Conservation (phyloP, 768 basidiomycete species). For the Kockovaella imperatae region DNA sequence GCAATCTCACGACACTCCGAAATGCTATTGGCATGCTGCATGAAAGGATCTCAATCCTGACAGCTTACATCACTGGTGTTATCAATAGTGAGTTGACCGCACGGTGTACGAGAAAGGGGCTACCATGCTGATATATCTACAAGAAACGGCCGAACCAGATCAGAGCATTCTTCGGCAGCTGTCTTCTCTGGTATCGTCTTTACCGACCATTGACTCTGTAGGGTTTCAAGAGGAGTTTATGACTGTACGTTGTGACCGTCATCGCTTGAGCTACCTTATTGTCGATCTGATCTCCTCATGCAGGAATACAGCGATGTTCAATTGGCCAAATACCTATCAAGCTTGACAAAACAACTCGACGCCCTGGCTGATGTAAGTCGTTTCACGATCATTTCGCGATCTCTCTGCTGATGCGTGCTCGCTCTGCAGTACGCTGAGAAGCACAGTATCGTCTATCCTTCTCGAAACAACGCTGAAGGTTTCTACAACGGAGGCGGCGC, state of each 20-base stretch:
- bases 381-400: too few species aligned
- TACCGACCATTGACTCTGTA: constrained; percentile 77
- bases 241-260: constrained; percentile 52
- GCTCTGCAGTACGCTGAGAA: constrained; percentile 9
- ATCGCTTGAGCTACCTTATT: not conserved
- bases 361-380: constrained; percentile 74
- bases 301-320: constrained; percentile 97
- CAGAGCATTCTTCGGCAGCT: constrained; percentile 74
- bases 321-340: constrained; percentile 77
- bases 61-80: constrained; percentile 74
- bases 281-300: constrained; percentile 1
- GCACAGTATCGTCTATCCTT: constrained; percentile 3
- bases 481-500: too few species aligned
- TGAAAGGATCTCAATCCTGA: constrained; percentile 75
- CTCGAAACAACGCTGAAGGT: too few species aligned
- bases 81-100: constrained; percentile 54
- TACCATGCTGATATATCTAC: not conserved
- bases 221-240: constrained; percentile 82
- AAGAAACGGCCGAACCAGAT: constrained; percentile 69
- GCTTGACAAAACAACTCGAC: constrained; percentile 79
- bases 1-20: constrained; percentile 80
- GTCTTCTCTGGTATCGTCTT: constrained; percentile 72
- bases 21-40: constrained; percentile 95
- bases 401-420: not conserved
- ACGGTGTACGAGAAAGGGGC: not conserved